phyloP scores from a whole-genome alignment of 2,329 filamentous ascomycete species.

The Piedraia hortae region DNA sequence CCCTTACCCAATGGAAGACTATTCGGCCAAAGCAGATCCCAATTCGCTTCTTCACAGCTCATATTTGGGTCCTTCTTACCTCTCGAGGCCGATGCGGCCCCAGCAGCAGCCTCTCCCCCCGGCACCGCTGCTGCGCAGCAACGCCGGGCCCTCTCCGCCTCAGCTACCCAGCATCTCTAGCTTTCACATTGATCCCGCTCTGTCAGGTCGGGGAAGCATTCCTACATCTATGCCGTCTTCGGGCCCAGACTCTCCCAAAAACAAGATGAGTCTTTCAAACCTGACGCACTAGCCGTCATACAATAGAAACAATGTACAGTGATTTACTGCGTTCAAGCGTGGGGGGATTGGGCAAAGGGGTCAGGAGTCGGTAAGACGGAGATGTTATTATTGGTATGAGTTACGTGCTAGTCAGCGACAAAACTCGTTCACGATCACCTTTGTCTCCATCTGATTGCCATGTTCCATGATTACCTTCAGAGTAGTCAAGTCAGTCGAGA shows the following conservation, averaged over 20 bases:
- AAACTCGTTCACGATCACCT: too few relatives aligned
- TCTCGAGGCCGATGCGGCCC: conserved; percentile 3
- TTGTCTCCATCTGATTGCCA: too few relatives aligned
- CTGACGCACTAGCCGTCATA: conserved; percentile 10
- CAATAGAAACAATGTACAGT: too few relatives aligned
- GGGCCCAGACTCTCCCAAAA: conserved; percentile 12
- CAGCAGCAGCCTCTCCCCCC: conserved; percentile 1
- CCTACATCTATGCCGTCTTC: conserved; percentile 7
- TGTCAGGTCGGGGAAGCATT: conserved; percentile 4
- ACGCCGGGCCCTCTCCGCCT: conserved; percentile 4
- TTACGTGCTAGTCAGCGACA: too few relatives aligned
- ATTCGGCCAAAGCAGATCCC: conserved; percentile 7
- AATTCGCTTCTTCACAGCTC: conserved; percentile 12
- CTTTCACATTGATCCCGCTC: conserved; percentile 3
- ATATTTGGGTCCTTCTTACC: conserved; percentile 5
- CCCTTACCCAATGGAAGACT: conserved; percentile 1
- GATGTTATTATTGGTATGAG: too few relatives aligned
- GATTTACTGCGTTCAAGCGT: too few relatives aligned
- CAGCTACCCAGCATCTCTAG: conserved; percentile 9
- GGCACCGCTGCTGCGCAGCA: conserved; percentile 1
- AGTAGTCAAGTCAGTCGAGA: too few relatives aligned
- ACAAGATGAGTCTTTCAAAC: conserved; percentile 15
- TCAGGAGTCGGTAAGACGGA: too few relatives aligned
- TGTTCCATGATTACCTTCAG: too few relatives aligned
- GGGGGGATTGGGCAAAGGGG: too few relatives aligned